Base-by-base conservation (phyloP, 2,329 filamentous ascomycete genomes). In the Fusarium sacchari region DNA sequence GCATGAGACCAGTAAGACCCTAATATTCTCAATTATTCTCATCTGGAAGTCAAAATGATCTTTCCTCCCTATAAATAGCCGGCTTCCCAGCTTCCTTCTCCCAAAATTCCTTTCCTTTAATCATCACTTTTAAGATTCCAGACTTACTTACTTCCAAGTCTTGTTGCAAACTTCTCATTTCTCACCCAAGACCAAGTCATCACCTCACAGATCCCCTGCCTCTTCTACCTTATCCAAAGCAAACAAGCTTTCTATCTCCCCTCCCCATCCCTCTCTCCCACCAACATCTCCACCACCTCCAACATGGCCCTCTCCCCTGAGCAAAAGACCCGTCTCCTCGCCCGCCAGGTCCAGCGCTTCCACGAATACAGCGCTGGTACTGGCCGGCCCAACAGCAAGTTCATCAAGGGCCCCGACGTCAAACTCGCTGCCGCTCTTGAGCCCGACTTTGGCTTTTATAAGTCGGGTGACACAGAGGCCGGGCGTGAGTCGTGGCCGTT, bases 91-190 rank as follows among this genome's bases (percentile, higher is more conserved):
- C 30, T 26, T 4, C 1, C 2, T 14, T n/a, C 14, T 40, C 24
- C 24, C 7, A 3, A 10, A 7, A n/a, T 40, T 40, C 0, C 10
- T 55, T 28, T 55, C 34, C 18, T 13, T 39, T 40, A 22, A 14
- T 6, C 0, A 55, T n/a, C 2, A 10, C 11, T 18, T 55, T 2
- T 6, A 6, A 11, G 12, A 32, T 32, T 6, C 7, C 7, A 28
- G 34, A 40, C 50, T 28, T 13, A 13, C 7, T 18, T 11, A 5
- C 14, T 17, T 3, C 6, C 4, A 28, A 39, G 24, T 28, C 50
- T 13, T 28, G 3, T 15, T 1, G 22, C 1, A 26, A 26, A 22
- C 0, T 18, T 53, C 10, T 36, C 5, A 6, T 11, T 24, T 34
- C 4, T 11, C 6, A 11, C 12, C 0, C 6, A 32, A 24, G 15